phyloP scores from a whole-genome alignment of 1,284 basidiomycete species.

The Ustilago bromivora region DNA sequence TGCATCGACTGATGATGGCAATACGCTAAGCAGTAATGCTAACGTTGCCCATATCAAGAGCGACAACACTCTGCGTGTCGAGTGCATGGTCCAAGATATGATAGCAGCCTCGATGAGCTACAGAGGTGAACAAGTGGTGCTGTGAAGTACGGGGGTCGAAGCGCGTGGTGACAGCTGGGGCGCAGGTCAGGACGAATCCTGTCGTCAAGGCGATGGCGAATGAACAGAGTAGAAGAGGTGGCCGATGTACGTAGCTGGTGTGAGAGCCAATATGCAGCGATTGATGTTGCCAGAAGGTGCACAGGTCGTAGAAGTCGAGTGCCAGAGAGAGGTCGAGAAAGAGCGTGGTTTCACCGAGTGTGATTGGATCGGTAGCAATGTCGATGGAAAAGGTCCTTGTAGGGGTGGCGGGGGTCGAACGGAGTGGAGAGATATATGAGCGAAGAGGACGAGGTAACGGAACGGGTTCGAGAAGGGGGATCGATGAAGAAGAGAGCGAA shows the following conservation, averaged over 20 bases:
- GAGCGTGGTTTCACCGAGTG: conserved; percentile 9
- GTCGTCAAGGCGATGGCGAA: background rate
- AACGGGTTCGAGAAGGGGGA: background rate
- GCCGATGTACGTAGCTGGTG: background rate
- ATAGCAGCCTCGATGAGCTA: background rate
- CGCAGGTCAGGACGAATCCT: background rate
- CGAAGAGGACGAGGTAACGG: background rate
- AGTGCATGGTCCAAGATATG: conserved; percentile 9
- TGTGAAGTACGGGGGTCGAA: background rate
- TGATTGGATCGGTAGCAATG: background rate
- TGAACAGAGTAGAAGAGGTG: background rate
- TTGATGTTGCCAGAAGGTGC: background rate
- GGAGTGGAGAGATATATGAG: background rate
- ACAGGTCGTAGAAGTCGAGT: background rate
- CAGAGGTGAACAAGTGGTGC: background rate
- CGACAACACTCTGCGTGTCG: conserved; percentile 9
- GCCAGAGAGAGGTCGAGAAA: background rate
- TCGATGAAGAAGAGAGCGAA: background rate
- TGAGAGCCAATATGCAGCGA: background rate
- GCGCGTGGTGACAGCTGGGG: background rate
- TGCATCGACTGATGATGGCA: conserved; percentile 29
- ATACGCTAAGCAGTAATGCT: conserved; percentile 15
- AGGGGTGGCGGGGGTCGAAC: background rate
- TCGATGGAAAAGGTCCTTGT: conserved; percentile 1
- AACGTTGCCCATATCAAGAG: conserved; percentile 19